These are phyloP conservation scores for Podospora anserina DNA, from an alignment of 495 filamentous ascomycete genomes.

Conservation along the genomic window DNA sequence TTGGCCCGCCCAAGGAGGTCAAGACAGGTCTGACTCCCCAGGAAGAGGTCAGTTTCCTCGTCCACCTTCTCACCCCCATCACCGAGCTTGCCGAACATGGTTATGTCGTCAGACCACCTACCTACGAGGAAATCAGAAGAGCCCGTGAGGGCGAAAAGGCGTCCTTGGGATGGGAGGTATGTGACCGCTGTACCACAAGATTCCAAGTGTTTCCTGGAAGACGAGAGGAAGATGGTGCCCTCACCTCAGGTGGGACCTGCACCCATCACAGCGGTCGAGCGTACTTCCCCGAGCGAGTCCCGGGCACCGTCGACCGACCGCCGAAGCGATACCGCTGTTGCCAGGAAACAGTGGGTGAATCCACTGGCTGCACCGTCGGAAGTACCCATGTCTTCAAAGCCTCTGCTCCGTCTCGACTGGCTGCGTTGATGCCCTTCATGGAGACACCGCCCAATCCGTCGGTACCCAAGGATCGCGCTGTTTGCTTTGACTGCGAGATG, in stretches of 20 bases:
- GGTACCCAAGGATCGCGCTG: conserved; percentile 43
- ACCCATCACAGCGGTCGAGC: conserved; percentile 70
- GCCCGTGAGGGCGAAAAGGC: conserved; percentile 63
- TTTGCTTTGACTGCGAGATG: conserved; percentile 97
- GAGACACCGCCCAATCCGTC: conserved; percentile 63
- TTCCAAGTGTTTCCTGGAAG: conserved; percentile 94
- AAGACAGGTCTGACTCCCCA: conserved; percentile 62
- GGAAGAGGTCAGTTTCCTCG: conserved; percentile 66
- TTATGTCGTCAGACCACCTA: conserved; percentile 67
- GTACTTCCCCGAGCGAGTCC: conserved; percentile 46
- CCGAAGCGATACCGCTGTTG: conserved; percentile 77
- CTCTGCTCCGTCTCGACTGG: conserved; percentile 69
- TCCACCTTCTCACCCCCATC: conserved; percentile 57
- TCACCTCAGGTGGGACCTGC: conserved; percentile 74
- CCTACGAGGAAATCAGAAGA: conserved; percentile 43
- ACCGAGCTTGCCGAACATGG: conserved; percentile 60
- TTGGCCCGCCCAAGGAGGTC: conserved; percentile 44
- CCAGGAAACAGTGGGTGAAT: conserved; percentile 62
- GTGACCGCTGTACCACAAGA: conserved; percentile 78
- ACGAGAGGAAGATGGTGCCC: conserved; percentile 70
- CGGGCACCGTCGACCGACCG: conserved; percentile 41
- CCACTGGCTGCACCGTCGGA: conserved; percentile 65
- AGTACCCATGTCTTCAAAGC: conserved; percentile 86
- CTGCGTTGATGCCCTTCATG: conserved; percentile 72
- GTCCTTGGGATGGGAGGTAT: conserved; percentile 74